phyloP scores from a whole-genome alignment of 108 stramenopile species.

The Asterionellopsis glacialis region DNA sequence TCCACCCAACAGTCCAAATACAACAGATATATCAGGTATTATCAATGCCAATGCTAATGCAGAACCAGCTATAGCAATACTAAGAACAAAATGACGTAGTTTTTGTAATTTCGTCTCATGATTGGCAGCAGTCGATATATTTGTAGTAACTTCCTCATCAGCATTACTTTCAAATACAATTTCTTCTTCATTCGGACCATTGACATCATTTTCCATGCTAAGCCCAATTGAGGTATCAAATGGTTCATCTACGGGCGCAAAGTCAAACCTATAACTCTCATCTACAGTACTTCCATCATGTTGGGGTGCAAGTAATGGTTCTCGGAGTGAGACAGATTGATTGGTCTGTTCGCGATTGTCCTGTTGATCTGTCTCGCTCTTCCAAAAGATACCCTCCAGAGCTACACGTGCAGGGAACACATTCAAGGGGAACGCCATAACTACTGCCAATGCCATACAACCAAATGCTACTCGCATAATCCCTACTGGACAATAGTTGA shows the following conservation, averaged over 20 bases:
- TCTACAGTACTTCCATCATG: too few relatives aligned
- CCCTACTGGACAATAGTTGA: constrained; percentile 41
- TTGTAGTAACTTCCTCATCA: background rate
- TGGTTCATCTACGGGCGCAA: too few relatives aligned
- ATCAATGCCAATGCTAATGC: constrained; percentile 63
- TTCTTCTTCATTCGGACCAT: constrained; percentile 7
- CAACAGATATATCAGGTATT: constrained; percentile 64
- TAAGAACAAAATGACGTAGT: constrained; percentile 27
- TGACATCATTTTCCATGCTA: background rate
- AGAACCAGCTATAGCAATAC: constrained; percentile 41
- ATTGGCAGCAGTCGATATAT: background rate
- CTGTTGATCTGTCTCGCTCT: background rate
- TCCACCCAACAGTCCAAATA: constrained; percentile 77
- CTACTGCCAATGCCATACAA: constrained; percentile 69
- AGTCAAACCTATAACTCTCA: too few relatives aligned
- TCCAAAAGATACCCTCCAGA: constrained; percentile 44
- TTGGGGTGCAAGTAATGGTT: constrained; percentile 5
- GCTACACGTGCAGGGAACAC: constrained; percentile 73
- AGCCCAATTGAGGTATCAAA: background rate
- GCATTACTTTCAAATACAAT: background rate
- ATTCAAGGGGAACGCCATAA: constrained; percentile 80
- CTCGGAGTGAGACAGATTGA: too few relatives aligned
- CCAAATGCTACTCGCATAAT: constrained; percentile 64
- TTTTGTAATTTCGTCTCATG: background rate
- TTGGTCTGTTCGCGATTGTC: constrained; percentile 2